Conservation (phyloP, 2,329 filamentous ascomycete genomes). For the Botrytis aclada region DNA sequence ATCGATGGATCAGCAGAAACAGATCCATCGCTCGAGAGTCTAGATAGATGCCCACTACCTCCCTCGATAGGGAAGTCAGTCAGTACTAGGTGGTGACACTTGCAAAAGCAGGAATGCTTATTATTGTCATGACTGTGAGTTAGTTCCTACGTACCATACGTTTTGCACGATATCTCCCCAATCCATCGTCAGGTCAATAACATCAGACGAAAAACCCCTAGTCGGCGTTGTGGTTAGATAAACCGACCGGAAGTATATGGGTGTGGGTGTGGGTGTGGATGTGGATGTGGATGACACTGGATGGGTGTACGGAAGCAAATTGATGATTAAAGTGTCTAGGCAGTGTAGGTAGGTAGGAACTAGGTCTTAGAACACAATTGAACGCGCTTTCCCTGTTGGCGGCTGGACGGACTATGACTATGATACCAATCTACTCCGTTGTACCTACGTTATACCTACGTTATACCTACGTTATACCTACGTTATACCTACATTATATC, state of each 20-base stretch:
- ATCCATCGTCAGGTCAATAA: background rate
- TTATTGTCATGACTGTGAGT: background rate
- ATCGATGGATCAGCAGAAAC: background rate
- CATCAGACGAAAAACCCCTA: background rate
- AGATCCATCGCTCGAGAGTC: background rate
- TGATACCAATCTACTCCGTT: no score
- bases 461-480: no score
- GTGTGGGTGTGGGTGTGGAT: background rate
- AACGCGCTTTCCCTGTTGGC: slow-evolving; percentile 5
- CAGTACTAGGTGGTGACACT: background rate
- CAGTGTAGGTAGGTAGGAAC: no score
- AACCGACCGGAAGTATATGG: background rate
- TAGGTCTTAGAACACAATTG: background rate
- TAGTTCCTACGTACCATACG: background rate
- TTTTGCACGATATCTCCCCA: background rate
- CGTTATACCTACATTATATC: no score
- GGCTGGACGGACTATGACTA: no score
- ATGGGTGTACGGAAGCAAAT: background rate
- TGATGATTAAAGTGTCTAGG: background rate
- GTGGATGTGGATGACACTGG: background rate
- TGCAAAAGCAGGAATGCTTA: background rate
- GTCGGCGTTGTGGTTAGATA: background rate
- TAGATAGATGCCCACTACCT: background rate
- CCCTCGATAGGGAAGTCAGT: background rate
- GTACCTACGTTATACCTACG: no score